A percentile compares a stretch with the other conserved stretches of the same genome.
These are phyloP conservation scores for Blastocladiella emersonii DNA, from an alignment of 371 early-diverging fungal species.

Conservation along the genomic window DNA sequence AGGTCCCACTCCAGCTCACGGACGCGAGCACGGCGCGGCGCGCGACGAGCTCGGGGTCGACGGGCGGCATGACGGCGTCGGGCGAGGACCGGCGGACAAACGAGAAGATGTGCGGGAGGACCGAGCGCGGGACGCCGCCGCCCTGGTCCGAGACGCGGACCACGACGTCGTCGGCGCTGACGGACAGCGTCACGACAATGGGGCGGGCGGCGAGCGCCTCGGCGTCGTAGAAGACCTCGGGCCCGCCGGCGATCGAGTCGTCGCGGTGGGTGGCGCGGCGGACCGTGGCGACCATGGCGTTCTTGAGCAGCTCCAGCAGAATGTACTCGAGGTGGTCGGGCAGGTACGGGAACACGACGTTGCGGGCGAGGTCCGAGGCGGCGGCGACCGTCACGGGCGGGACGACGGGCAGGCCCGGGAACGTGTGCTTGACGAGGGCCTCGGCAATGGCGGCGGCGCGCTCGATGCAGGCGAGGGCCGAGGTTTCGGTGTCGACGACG, in stretches of 20 bases:
- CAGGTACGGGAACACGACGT: conserved; percentile 29
- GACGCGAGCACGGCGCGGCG: not conserved
- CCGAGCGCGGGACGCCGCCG: conserved; percentile 59
- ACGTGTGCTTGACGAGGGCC: conserved; percentile 12
- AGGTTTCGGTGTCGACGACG: conserved; percentile 40
- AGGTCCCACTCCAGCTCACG: too few species aligned
- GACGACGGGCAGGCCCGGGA: conserved; percentile 17
- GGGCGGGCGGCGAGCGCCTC: conserved; percentile 23
- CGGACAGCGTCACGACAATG: conserved; percentile 67
- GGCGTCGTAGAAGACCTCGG: too few species aligned
- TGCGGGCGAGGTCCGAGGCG: conserved; percentile 40
- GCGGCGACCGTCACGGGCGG: conserved; percentile 45
- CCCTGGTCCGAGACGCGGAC: conserved; percentile 85
- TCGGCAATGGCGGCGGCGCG: conserved; percentile 7
- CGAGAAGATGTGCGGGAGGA: conserved; percentile 64
- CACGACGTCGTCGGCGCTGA: conserved; percentile 24
- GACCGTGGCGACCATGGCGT: conserved; percentile 55
- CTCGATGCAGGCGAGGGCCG: conserved; percentile 25
- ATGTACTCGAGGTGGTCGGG: conserved; percentile 91
- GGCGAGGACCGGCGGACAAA: conserved; percentile 30
- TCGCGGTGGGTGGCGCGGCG: not conserved
- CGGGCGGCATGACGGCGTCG: not conserved
- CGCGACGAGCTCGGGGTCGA: not conserved
- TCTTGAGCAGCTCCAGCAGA: conserved; percentile 80
- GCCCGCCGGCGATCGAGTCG: not conserved